Evolutionary conservation across 2,329 filamentous ascomycete species (phyloP).

Genomic region (Epichloe elymi): DNA sequence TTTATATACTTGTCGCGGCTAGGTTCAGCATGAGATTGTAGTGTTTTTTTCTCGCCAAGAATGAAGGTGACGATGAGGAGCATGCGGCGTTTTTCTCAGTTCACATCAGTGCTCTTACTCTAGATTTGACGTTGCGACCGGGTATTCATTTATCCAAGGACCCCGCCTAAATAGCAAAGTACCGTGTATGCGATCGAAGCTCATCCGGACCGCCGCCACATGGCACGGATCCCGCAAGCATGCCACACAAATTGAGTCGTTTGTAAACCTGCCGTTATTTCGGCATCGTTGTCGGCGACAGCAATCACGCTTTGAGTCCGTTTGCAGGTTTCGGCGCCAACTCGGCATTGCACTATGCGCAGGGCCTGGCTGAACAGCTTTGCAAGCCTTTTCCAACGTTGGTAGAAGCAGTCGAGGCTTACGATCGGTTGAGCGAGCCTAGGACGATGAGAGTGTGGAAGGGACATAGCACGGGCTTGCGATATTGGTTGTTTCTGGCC

Average conservation of each 20-base stretch:
- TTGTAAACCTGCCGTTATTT: background rate
- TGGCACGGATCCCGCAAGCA: background rate
- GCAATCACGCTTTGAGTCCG: conserved; percentile 35
- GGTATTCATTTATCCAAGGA: too few relatives aligned
- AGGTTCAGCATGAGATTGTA: too few relatives aligned
- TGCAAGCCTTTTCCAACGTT: conserved; percentile 14
- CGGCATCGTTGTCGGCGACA: conserved; percentile 25
- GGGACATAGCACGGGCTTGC: conserved; percentile 13
- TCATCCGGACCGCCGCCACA: background rate
- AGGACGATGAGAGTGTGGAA: conserved; percentile 16
- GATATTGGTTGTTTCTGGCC: conserved; percentile 12
- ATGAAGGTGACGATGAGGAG: too few relatives aligned
- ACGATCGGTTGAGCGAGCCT: conserved; percentile 23
- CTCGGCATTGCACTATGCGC: conserved; percentile 32
- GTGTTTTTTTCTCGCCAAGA: too few relatives aligned
- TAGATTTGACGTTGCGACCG: too few relatives aligned
- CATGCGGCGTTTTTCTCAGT: too few relatives aligned
- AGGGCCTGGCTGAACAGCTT: conserved; percentile 30
- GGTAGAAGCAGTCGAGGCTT: conserved; percentile 15
- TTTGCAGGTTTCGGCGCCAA: conserved; percentile 37
- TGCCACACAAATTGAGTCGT: background rate
- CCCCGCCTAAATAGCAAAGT: conserved; percentile 10
- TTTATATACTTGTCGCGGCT: too few relatives aligned
- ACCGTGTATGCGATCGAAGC: conserved; percentile 12
- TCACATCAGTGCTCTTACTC: too few relatives aligned